Conservation (phyloP, 192 early-diverging fungal genomes). For the Coemansia sp. region DNA sequence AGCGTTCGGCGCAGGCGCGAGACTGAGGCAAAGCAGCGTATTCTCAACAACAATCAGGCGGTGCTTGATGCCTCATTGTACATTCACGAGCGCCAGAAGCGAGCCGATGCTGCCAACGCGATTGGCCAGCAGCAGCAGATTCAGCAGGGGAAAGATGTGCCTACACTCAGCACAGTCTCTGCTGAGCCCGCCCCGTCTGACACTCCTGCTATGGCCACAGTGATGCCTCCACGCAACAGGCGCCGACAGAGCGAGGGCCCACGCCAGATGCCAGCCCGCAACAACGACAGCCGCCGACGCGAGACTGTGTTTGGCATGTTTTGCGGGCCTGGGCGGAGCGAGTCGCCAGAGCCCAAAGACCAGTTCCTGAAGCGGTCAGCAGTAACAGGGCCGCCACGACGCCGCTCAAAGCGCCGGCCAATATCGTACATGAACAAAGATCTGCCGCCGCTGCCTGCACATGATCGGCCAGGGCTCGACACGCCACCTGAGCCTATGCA, state of each 20-base stretch:
- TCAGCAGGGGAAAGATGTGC: constrained; percentile 5
- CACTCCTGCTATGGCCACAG: neutral
- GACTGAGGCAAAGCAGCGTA: constrained; percentile 19
- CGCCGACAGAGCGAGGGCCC: constrained; percentile 10
- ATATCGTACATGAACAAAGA: constrained; percentile 25
- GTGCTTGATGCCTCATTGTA: constrained; percentile 42
- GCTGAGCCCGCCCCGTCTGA: neutral
- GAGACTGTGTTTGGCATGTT: constrained; percentile 45
- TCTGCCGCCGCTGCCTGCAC: constrained; percentile 23
- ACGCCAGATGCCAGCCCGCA: neutral
- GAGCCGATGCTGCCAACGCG: neutral
- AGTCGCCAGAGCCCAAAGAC: neutral
- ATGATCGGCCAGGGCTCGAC: neutral
- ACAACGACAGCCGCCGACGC: constrained; percentile 19
- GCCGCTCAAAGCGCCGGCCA: neutral
- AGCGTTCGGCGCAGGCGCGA: constrained; percentile 25
- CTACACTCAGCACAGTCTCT: constrained; percentile 7
- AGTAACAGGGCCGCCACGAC: neutral
- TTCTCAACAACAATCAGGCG: constrained; percentile 38
- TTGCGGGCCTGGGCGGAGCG: constrained; percentile 5
- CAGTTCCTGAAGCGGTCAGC: neutral
- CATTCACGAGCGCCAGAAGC: constrained; percentile 43
- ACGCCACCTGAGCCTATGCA: neutral
- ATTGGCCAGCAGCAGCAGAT: neutral
- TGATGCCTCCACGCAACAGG: constrained; percentile 11